Evolutionary conservation across 2,329 filamentous ascomycete species (phyloP), one percentile per base, ranked within the genome.

Genomic region (Zelopaecilomyces penicillatus): DNA sequence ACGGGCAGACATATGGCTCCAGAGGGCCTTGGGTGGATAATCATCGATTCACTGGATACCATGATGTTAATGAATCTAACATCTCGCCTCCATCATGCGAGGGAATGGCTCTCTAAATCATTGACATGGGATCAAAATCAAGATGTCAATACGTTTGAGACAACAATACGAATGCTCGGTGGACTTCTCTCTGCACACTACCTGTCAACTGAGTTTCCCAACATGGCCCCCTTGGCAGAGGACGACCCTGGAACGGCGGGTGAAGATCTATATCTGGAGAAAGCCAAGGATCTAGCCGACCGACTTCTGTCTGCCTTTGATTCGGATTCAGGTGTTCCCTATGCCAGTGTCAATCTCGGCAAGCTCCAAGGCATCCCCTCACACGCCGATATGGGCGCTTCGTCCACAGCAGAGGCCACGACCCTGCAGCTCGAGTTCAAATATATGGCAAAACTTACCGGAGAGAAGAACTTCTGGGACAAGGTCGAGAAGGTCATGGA

Each of bases 61-160:
- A 78, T 97, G 75, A 98, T 98, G 70, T 73, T 98, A 49, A 98
- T 98, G 93, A 97, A 97, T 63, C 74, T 95, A 52, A 97, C 91
- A 10, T 85, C 81, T 30, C 82, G 90, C 50, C 75, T 98, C 34
- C 76, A 82, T 33, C 82, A 94, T 58, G 91, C 93, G 29, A 77
- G 91, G 45, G 79, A 95, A 59, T 98, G 93, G 93, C 80, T 98
- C 39, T 75, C 86, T 2, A 83, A 80, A 4, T 82, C 82, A 6
- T 67, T 97, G 50, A 83, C 82, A 8, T 97, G 94, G 67, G 83
- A 96, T 48, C 88, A 95, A 64, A 76, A 96, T 57, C 89, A 96
- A 62, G 88, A 96, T 61, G 91, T 98, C 45, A 97, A 89, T 64
- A 96, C 89, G 0, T 98, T 97, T 56, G 93, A 98, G 69, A 97